Evolutionary conservation across 2,329 filamentous ascomycete species (phyloP), one percentile per base, ranked within the genome.

Genomic region (Boeremia exigua): DNA sequence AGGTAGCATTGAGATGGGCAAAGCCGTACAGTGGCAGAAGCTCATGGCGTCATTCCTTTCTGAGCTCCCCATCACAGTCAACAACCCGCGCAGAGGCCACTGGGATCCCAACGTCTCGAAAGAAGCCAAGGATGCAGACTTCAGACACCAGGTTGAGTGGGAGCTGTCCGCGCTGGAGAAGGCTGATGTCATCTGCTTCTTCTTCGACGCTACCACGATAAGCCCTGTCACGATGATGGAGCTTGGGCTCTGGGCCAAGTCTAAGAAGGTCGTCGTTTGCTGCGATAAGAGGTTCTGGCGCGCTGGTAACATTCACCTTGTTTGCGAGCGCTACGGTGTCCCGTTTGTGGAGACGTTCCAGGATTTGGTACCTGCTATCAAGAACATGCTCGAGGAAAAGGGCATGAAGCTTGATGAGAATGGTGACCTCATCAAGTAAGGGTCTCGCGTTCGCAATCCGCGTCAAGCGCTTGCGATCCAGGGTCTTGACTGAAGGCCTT

Each of bases 151-250:
- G 67, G 79, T 85, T 0, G 71, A 79, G 28, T 89, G 87, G 86
- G 87, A 89, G 74, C 76, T 88, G 2, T 76, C 81, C 14, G 84
- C 79, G 70, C 81, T 85, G 59, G 80, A 84, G 12, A 57, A 59
- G 1, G 83, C 83, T 0, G 78, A 82, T 61, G 64, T 88, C 5
- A 74, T 88, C 6, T 81, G 82, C 23, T 76, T 88, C 49, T 86
- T 83, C 68, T 85, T 88, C 52, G 79, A 84, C 40, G 75, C 78
- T 1, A 72, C 60, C 2, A 85, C 83, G 0, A 74, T 77, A 42
- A 84, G 84, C 7, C 83, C 84, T 1, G 78, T 88, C 25, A 86
- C 81, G 30, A 70, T 89, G 65, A 71, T 88, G 39, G 86, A 89
- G 72, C 70, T 89, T 15, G 86, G 86, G 0, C 72, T 89, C 4